Evolutionary conservation across 1,284 basidiomycete genomes (phyloP), one percentile per base, ranked within the genome.

Genomic region (Pisolithus thermaeus): DNA sequence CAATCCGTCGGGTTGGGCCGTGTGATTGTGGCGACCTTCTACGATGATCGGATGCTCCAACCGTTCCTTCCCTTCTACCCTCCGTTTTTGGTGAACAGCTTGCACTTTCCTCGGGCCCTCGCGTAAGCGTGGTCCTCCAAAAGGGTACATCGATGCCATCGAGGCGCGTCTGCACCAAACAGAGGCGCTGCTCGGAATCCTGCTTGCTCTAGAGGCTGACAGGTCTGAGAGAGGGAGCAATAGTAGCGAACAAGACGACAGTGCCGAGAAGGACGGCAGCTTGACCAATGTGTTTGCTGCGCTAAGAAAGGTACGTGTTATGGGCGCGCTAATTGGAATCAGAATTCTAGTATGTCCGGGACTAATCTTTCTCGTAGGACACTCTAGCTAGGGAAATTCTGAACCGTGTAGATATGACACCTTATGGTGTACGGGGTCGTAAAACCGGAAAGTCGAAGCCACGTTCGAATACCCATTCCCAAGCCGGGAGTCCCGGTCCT

Each of bases 111-210:
- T 90, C 39, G 90, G 89, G 2, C 87, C 87, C 3, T 89, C 84
- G 9, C 78, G 87, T 56, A 92, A 92, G 65, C 81, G 87, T 56
- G 87, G 87, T 2, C 90, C 90, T 7, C 90, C 90, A 12, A 91
- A 90, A 62, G 91, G 91, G 2, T 93, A 93, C 72, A 92, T 93
- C 64, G 89, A 93, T 64, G 90, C 90, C 25, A 91, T 93, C 61
- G 90, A 93, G 67, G 87, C 87, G 11, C 81, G 90, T 11, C 73
- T 93, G 9, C 91, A 93, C 61, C 89, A 92, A 62, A 89, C 89
- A 39, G 91, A 93, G 65, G 89, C 90, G 0, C 73, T 93, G 41
- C 72, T 93, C 20, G 90, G 89, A 46, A 84, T 90, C 58, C 72
- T 92, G 48, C 73, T 92, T 41, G 75, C 82, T 46, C 78, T 81